Evolutionary conservation across 176 grass and related monocot genomes (phyloP).

Genomic region (Hordeum marinum): DNA sequence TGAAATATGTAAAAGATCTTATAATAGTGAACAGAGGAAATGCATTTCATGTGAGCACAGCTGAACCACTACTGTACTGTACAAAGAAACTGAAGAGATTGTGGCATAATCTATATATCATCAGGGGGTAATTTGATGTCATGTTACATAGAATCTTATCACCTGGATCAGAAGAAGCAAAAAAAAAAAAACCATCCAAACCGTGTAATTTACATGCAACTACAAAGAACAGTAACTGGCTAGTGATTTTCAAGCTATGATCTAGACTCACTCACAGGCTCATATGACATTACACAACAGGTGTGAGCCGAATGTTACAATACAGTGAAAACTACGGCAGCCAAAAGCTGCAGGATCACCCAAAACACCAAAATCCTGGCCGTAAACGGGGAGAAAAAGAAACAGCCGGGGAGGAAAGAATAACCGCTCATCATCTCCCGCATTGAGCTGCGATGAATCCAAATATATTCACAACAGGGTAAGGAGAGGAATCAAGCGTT

Average conservation of each 20-base stretch:
- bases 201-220: conserved; percentile 45
- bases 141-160: conserved; percentile 23
- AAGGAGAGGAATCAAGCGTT: conserved; percentile 46
- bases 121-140: background rate
- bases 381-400: conserved; percentile 23
- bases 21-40: too few relatives aligned
- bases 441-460: conserved; percentile 31
- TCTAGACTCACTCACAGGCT: conserved; percentile 17
- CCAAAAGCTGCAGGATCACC: conserved; percentile 6
- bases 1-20: too few relatives aligned
- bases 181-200: conserved; percentile 3
- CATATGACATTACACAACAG: background rate
- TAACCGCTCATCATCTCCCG: conserved; percentile 29
- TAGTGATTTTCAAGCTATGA: conserved; percentile 24
- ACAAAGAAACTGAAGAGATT: conserved; percentile 3
- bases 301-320: conserved; percentile 18
- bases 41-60: background rate
- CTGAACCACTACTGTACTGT: background rate
- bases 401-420: conserved; percentile 38
- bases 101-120: conserved; percentile 1
- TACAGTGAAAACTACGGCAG: conserved; percentile 10
- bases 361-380: conserved; percentile 38
- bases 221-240: conserved; percentile 34
- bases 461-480: conserved; percentile 43
- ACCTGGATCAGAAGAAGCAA: background rate